A percentile compares a stretch with the other conserved stretches of the same genome.
phyloP scores from a whole-genome alignment of 169 alveolate genomes.

The Hepatocystis sp. region DNA sequence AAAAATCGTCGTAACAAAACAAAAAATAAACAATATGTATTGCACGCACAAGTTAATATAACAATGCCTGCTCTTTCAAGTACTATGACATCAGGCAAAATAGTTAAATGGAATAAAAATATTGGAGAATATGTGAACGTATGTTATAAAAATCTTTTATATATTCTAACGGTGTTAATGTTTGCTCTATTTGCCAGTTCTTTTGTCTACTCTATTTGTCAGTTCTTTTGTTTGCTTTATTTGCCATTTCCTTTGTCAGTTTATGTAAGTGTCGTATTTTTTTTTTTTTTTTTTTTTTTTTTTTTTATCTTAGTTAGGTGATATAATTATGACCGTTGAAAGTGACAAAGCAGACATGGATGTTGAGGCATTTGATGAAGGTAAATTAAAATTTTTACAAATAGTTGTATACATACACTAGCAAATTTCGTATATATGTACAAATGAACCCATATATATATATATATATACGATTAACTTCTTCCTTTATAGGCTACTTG shows the following conservation, averaged over 20 bases:
- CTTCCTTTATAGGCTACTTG: slow-evolving; percentile 23
- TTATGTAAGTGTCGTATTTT: neutral
- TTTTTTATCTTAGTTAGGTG: slow-evolving; percentile 74
- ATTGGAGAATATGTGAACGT: slow-evolving; percentile 81
- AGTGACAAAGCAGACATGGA: slow-evolving; percentile 85
- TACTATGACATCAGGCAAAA: slow-evolving; percentile 85
- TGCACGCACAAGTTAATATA: slow-evolving; percentile 44
- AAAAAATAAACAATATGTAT: slow-evolving; percentile 16
- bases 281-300: slow-evolving; percentile 7
- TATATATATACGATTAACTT: neutral
- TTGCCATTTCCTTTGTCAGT: neutral
- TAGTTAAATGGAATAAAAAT: slow-evolving; percentile 83
- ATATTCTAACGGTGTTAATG: no score
- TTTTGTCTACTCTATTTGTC: no score
- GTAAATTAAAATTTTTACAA: no score
- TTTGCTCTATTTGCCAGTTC: no score
- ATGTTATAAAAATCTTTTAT: no score
- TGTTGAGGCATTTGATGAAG: slow-evolving; percentile 80
- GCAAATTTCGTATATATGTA: no score
- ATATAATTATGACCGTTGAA: slow-evolving; percentile 79
- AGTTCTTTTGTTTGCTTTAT: no score
- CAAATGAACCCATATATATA: no score
- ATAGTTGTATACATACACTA: no score
- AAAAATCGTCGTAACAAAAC: neutral
- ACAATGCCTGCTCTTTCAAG: slow-evolving; percentile 84